These are phyloP conservation scores for Sanghuangporus baumii DNA, from an alignment of 1,284 basidiomycete genomes.

Conservation along the genomic window DNA sequence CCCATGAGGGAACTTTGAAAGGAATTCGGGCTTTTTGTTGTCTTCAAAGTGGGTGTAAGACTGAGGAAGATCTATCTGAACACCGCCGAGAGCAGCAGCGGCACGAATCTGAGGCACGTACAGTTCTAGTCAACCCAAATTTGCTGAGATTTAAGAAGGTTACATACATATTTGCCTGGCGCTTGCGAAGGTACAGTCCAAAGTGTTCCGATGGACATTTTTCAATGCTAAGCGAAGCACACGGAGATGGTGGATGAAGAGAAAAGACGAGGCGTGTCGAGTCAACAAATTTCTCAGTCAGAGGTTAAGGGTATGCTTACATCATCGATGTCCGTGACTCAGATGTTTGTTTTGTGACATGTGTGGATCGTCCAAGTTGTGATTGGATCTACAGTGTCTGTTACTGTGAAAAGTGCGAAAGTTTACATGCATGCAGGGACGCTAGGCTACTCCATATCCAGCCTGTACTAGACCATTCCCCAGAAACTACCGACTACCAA, in stretches of 20 bases:
- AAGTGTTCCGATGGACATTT: conserved; percentile 17
- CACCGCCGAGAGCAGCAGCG: conserved; percentile 64
- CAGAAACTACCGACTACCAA: too few species aligned
- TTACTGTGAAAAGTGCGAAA: too few species aligned
- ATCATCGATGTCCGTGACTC: conserved; percentile 2
- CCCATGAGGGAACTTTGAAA: conserved; percentile 76
- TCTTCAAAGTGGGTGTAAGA: conserved; percentile 62
- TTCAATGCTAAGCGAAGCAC: not conserved
- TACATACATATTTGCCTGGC: conserved; percentile 12
- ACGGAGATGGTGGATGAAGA: conserved; percentile 4
- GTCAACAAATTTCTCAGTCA: not conserved
- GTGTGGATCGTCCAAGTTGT: too few species aligned
- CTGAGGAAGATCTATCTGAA: conserved; percentile 57
- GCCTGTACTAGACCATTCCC: too few species aligned
- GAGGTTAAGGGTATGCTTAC: conserved; percentile 9
- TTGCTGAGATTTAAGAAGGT: not conserved
- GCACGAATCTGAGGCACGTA: conserved; percentile 53
- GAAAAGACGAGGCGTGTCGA: not conserved
- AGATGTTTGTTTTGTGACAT: too few species aligned
- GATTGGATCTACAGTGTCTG: too few species aligned
- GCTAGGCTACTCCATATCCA: too few species aligned
- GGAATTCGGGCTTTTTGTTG: conserved; percentile 76
- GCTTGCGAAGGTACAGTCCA: conserved; percentile 15
- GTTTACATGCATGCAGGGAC: too few species aligned
- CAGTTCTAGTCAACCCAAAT: not conserved